A percentile compares a stretch with the other conserved stretches of the same genome.
Conservation (phyloP, 805 yeast genomes). For the Kodamaea hsintzibuensis region DNA sequence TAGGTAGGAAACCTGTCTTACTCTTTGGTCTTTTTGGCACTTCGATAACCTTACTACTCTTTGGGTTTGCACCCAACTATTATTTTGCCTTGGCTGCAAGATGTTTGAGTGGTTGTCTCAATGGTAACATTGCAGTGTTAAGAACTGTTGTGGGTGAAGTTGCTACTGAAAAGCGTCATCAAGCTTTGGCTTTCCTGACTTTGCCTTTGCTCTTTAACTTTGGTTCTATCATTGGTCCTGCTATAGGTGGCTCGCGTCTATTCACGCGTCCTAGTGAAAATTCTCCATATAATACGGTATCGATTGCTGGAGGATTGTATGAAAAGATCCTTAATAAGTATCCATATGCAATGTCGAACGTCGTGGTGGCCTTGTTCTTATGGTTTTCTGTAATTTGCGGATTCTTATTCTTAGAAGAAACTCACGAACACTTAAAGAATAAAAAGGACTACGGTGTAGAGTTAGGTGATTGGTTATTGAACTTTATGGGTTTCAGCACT, state of each 20-base stretch:
- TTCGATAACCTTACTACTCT: slow-evolving; percentile 43
- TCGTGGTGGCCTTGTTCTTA: slow-evolving; percentile 44
- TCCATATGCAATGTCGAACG: slow-evolving; percentile 56
- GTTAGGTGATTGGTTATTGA: slow-evolving; percentile 38
- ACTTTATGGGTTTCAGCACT: slow-evolving; percentile 18
- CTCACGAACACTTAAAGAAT: slow-evolving; percentile 41
- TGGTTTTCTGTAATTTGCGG: slow-evolving; percentile 37
- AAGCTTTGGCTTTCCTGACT: slow-evolving; percentile 61
- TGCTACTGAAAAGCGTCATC: slow-evolving; percentile 56
- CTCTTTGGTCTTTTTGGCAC: slow-evolving; percentile 56
- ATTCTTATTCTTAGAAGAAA: slow-evolving; percentile 53
- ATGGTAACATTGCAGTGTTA: slow-evolving; percentile 67
- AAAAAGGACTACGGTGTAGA: slow-evolving; percentile 48
- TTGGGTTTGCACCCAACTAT: slow-evolving; percentile 57
- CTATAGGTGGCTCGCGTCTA: slow-evolving; percentile 52
- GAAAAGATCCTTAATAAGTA: slow-evolving; percentile 30
- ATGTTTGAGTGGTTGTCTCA: slow-evolving; percentile 54
- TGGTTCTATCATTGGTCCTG: slow-evolving; percentile 62
- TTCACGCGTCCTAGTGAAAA: slow-evolving; percentile 46
- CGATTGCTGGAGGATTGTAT: slow-evolving; percentile 11
- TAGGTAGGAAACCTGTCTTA: slow-evolving; percentile 59
- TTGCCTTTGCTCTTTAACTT: slow-evolving; percentile 63
- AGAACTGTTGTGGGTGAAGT: slow-evolving; percentile 64
- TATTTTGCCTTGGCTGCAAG: slow-evolving; percentile 56
- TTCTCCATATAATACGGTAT: not conserved